phyloP scores from a whole-genome alignment of 75 land plant genomes.

The Larix kaempferi region DNA sequence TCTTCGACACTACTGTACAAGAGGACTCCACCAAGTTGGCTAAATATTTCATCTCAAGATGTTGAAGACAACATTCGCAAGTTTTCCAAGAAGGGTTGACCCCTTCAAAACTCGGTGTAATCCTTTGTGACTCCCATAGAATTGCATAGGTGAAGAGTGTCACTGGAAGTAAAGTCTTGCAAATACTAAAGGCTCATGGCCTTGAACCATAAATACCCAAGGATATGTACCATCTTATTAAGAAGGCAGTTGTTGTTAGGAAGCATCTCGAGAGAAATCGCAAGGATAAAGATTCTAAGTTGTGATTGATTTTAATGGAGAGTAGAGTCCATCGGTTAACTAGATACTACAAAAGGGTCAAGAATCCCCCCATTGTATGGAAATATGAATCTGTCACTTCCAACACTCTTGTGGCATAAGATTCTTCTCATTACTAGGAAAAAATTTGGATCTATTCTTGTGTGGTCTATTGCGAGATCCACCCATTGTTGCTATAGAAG shows the following conservation, averaged over 20 bases:
- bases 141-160: slow-evolving; percentile 32
- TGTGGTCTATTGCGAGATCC: too few relatives aligned
- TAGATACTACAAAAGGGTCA: slow-evolving; percentile 77
- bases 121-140: slow-evolving; percentile 44
- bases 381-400: slow-evolving; percentile 25
- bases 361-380: slow-evolving; percentile 82
- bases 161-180: slow-evolving; percentile 10
- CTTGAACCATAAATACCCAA: slow-evolving; percentile 77
- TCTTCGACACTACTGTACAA: not conserved
- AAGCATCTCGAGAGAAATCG: slow-evolving; percentile 79
- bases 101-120: slow-evolving; percentile 48
- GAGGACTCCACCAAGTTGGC: not conserved
- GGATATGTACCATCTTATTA: slow-evolving; percentile 75
- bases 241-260: slow-evolving; percentile 77
- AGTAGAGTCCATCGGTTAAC: slow-evolving; percentile 77
- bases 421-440: too few relatives aligned
- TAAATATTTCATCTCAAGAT: not conserved
- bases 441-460: too few relatives aligned
- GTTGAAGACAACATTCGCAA: slow-evolving; percentile 50
- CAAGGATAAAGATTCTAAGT: slow-evolving; percentile 84
- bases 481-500: too few relatives aligned
- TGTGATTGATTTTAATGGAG: slow-evolving; percentile 75
- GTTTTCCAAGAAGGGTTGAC: slow-evolving; percentile 51
- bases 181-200: slow-evolving; percentile 13
- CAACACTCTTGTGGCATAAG: too few relatives aligned